Evolutionary conservation across 805 yeast genomes (phyloP).

Genomic region (Yamadazyma sp.): DNA sequence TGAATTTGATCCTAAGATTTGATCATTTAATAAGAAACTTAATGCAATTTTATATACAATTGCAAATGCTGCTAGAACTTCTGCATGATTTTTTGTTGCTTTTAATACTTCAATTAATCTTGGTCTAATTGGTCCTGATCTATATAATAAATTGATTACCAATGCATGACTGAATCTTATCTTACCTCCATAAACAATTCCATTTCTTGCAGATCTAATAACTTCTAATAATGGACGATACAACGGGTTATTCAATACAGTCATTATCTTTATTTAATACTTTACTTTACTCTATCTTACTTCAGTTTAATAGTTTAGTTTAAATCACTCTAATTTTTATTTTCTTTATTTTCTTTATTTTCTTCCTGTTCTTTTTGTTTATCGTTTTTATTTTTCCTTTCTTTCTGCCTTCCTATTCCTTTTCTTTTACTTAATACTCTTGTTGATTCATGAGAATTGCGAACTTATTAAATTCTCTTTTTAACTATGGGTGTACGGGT

Average conservation of each 20-base stretch:
- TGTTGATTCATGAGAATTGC: no score
- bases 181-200: slow-evolving; percentile 60
- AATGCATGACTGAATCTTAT: slow-evolving; percentile 62
- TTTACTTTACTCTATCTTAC: neutral
- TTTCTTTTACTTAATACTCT: no score
- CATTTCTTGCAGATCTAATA: slow-evolving; percentile 40
- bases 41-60: slow-evolving; percentile 44
- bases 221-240: slow-evolving; percentile 33
- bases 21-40: slow-evolving; percentile 28
- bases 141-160: slow-evolving; percentile 56
- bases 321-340: no score
- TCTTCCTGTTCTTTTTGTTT: no score
- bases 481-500: no score
- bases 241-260: slow-evolving; percentile 22
- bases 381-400: no score
- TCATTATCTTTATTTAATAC: slow-evolving; percentile 13
- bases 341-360: no score
- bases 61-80: slow-evolving; percentile 55
- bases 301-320: no score
- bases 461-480: no score
- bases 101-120: slow-evolving; percentile 44
- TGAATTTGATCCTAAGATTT: slow-evolving; percentile 31
- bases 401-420: no score
- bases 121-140: slow-evolving; percentile 47
- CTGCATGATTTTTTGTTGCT: slow-evolving; percentile 56